Evolutionary conservation across 352 stramenopile genomes (phyloP).

Genomic region (Phytophthora boehmeriae): DNA sequence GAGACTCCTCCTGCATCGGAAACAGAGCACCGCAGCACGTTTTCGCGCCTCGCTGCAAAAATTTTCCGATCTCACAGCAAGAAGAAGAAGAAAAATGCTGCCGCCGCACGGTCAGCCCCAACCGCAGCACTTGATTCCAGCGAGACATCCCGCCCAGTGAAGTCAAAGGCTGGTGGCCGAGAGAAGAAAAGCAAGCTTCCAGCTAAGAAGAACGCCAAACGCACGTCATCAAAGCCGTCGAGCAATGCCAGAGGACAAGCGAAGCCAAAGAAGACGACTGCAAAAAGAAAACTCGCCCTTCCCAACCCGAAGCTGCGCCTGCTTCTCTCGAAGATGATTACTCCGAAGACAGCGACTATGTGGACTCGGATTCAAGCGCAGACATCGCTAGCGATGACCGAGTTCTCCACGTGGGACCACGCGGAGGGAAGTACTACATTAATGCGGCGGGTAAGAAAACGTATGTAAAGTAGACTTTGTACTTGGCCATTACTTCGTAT

Average conservation of each 20-base stretch:
- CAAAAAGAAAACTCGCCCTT: not conserved
- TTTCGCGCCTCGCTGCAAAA: constrained; percentile 39
- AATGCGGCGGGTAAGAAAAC: constrained; percentile 36
- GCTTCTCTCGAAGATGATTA: not conserved
- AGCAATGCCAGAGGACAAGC: not conserved
- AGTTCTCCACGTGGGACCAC: constrained; percentile 26
- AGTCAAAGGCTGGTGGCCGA: constrained; percentile 6
- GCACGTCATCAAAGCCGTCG: not conserved
- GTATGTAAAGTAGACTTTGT: constrained; percentile 23
- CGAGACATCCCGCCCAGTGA: not conserved
- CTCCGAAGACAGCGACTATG: constrained; percentile 25
- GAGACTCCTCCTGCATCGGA: constrained; percentile 2
- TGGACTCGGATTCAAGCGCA: constrained; percentile 9
- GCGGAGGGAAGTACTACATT: constrained; percentile 37
- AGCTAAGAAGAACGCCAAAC: constrained; percentile 9
- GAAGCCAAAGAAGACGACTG: not conserved
- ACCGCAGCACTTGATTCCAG: not conserved
- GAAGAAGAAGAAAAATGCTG: constrained; percentile 22
- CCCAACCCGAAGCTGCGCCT: not conserved
- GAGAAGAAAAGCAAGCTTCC: constrained; percentile 4
- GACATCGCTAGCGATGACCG: constrained; percentile 6
- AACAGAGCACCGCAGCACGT: constrained; percentile 28
- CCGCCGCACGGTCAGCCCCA: constrained; percentile 4
- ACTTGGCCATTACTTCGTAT: too few relatives aligned
- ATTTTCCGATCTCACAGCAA: constrained; percentile 34